Evolutionary conservation across 192 early-diverging fungal genomes (phyloP), one percentile per base, ranked within the genome.

Genomic region (Coemansia sp.): DNA sequence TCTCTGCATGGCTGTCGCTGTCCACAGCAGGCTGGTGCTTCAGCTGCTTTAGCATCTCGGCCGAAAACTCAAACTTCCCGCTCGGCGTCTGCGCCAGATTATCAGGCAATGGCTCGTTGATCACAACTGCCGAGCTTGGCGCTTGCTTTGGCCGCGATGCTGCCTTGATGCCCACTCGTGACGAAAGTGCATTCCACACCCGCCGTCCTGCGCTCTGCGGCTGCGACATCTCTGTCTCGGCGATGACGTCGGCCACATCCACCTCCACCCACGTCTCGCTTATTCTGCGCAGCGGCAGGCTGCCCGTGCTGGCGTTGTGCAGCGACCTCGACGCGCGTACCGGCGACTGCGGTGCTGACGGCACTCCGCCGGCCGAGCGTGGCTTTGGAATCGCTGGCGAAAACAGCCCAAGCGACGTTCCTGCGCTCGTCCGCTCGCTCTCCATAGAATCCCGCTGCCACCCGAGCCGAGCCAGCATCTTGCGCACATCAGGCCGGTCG

Each of bases 91-190:
- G 75, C 38, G 63, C 59, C 31, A 71, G 53, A 11, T 25, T 58
- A 28, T 51, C 63, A 0, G 76, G 76, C 47, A 79, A 54, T 21
- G 76, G 76, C 61, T 79, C 70, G 58, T 79, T 49, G n/a, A 79
- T 67, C 8, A 73, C 67, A 3, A 68, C 58, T 0, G 66, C 28
- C 17, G 17, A n/a, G 9, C 9, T n/a, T 3, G 2, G 38, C 3
- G 12, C 12, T 18, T 20, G 26, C 52, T 23, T 21, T 48, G 17
- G 18, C 15, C 18, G 11, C 44, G 61, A 11, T 47, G 52, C 52
- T 8, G 26, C 25, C 28, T 54, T 28, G 1, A n/a, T 28, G 21
- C 24, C 52, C 52, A 54, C 58, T 24, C 40, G 44, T 4, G 47
- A 36, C 40, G 61, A 52, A 14, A 69, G 36, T 20, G 67, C 55